Evolutionary conservation across 2,329 filamentous ascomycete genomes (phyloP).

Genomic region (Karstenula rhodostoma): DNA sequence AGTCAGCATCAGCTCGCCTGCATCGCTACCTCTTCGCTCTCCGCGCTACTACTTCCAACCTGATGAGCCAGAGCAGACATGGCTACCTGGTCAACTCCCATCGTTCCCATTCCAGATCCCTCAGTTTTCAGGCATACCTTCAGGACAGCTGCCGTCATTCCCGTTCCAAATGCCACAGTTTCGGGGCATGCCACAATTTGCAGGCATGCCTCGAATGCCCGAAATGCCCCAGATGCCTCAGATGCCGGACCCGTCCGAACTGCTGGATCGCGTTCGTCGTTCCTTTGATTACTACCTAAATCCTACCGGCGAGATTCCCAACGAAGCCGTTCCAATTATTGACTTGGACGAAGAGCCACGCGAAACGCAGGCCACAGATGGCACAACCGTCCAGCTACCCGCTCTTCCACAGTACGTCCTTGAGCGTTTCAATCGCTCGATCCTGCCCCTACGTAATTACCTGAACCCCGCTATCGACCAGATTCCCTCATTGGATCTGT

Average conservation of each 20-base stretch:
- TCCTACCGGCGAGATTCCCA: conserved; percentile 43
- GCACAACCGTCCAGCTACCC: conserved; percentile 47
- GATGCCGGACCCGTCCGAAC: conserved; percentile 45
- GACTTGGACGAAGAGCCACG: conserved; percentile 47
- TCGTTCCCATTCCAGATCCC: conserved; percentile 49
- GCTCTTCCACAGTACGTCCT: conserved; percentile 56
- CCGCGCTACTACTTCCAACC: conserved; percentile 49
- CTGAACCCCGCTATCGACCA: conserved; percentile 46
- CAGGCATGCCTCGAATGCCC: conserved; percentile 33
- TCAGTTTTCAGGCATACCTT: conserved; percentile 41
- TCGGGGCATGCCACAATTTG: conserved; percentile 40
- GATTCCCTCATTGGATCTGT: conserved; percentile 40
- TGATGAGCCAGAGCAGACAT: conserved; percentile 47
- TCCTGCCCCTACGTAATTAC: conserved; percentile 57
- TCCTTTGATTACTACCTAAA: conserved; percentile 57
- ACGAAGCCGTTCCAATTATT: conserved; percentile 46
- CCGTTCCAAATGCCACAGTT: conserved; percentile 41
- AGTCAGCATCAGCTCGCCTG: conserved; percentile 42
- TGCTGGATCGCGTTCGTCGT: conserved; percentile 46
- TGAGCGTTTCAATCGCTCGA: conserved; percentile 54
- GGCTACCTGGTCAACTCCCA: conserved; percentile 47
- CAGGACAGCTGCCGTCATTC: conserved; percentile 46
- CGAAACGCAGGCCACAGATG: conserved; percentile 44
- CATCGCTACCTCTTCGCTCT: conserved; percentile 43
- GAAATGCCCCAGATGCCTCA: conserved; percentile 44